A percentile compares a stretch with the other conserved stretches of the same genome.
phyloP scores from a whole-genome alignment of 1,284 basidiomycete species.

The Fomitopsis palustris region DNA sequence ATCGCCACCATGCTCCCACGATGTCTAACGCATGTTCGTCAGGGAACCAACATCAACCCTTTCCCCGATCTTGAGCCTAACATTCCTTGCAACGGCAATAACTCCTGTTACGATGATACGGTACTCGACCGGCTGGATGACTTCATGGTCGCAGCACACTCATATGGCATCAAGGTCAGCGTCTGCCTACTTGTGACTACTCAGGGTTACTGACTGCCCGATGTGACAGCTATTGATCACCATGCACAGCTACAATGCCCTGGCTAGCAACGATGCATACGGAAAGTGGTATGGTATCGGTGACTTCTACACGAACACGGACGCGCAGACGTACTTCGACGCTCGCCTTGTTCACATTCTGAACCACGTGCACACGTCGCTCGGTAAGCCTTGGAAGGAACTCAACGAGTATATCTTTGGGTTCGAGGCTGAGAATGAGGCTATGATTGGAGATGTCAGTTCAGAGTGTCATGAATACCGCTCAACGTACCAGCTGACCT shows the following conservation, averaged over 20 bases:
- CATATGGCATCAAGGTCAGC: conserved; percentile 33
- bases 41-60: conserved; percentile 27
- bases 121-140: conserved; percentile 35
- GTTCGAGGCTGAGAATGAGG: conserved; percentile 43
- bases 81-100: conserved; percentile 27
- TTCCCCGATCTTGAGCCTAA: conserved; percentile 33
- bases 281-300: conserved; percentile 22
- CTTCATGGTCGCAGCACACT: conserved; percentile 35
- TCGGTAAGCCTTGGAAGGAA: conserved; percentile 41
- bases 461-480: not conserved
- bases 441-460: conserved; percentile 13
- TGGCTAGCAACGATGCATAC: conserved; percentile 28
- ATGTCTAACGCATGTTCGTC: not conserved
- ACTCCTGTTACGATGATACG: conserved; percentile 33
- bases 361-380: conserved; percentile 37
- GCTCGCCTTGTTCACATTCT: conserved; percentile 33
- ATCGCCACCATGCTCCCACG: not conserved
- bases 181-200: not conserved
- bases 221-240: conserved; percentile 30
- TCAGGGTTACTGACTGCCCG: not conserved
- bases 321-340: conserved; percentile 23
- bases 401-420: conserved; percentile 43
- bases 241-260: conserved; percentile 33
- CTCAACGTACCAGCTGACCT: not conserved
- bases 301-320: conserved; percentile 18